Evolutionary conservation across 805 yeast genomes (phyloP).

Genomic region (Yarrowia sp.): DNA sequence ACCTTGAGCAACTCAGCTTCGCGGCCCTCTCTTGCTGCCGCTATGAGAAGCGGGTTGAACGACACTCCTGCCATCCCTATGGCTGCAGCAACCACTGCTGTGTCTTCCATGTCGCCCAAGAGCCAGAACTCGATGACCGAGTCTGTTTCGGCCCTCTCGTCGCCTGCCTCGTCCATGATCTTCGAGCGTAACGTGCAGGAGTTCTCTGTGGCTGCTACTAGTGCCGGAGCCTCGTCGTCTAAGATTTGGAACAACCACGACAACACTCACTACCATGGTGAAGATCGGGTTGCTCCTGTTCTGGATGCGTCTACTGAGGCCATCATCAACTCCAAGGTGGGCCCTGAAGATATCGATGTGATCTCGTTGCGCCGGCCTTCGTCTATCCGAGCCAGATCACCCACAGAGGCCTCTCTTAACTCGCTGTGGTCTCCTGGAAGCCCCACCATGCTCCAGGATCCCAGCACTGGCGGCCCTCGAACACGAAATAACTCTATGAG

Average conservation of each 20-base stretch:
- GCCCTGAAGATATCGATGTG: slow-evolving; percentile 68
- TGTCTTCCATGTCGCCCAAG: slow-evolving; percentile 19
- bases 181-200: slow-evolving; percentile 69
- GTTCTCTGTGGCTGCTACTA: slow-evolving; percentile 34
- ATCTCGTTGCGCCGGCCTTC: slow-evolving; percentile 61
- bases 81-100: slow-evolving; percentile 1
- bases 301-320: slow-evolving; percentile 73
- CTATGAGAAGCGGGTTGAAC: neutral
- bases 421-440: slow-evolving; percentile 6
- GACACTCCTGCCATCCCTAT: neutral
- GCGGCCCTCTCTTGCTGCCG: slow-evolving; percentile 1
- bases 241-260: slow-evolving; percentile 6
- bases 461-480: neutral
- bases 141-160: slow-evolving; percentile 26
- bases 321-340: slow-evolving; percentile 52
- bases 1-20: neutral
- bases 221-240: neutral
- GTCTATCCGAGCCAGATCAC: slow-evolving; percentile 25
- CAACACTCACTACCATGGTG: slow-evolving; percentile 44
- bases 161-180: slow-evolving; percentile 48
- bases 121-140: slow-evolving; percentile 22
- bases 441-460: slow-evolving; percentile 20
- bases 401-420: slow-evolving; percentile 23
- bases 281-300: slow-evolving; percentile 77
- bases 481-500: slow-evolving; percentile 12